Evolutionary conservation across 345 rosid genomes (phyloP), one percentile per base, ranked within the genome.

Genomic region (Theobroma cacao): DNA sequence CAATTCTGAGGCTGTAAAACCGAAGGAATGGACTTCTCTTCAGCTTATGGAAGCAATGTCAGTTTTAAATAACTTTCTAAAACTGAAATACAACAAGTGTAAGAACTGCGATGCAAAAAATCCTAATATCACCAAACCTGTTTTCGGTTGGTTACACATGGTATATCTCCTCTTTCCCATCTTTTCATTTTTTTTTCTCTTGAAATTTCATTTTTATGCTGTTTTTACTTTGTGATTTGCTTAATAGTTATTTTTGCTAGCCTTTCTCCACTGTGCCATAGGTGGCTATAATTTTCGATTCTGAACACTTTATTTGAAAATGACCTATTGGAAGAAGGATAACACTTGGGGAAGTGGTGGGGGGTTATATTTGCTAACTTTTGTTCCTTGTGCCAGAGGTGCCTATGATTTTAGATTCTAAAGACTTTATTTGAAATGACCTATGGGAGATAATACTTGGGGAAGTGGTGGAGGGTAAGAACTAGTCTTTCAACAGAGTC

Each of bases 1-100:
- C 41, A 80, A 77, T 72, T 80, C 70, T 55, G 76, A 76, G 60
- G 63, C 36, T 80, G 60, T 30, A 55, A 81, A 81, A 72, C 82
- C 59, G 13, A 81, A 78, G 79, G 88, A 71, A 63, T 93, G 98
- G 98, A 91, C 97, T 26, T 91, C 98, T 62, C 97, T 95, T 83
- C 87, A 93, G 88, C 87, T 86, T 62, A 36, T 82, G 5, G 93
- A 91, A 84, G 95, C 88, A 34, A 88, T 82, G 76, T 82, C 85
- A 26, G 81, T 91, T 75, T 78, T 95, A 70, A 82, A 82, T 67
- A 77, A 76, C 13, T 89, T 95, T 82, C 43, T 92, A 80, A 93
- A 84, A 87, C 79, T 79, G 41, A 81, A 77, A 48, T 26, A 76
- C 47, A 81, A 31, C 48, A 76, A 79, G 83, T 95, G 98, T 78